phyloP scores from a whole-genome alignment of 768 basidiomycete species.

The Rhizopogon vinicolor region DNA sequence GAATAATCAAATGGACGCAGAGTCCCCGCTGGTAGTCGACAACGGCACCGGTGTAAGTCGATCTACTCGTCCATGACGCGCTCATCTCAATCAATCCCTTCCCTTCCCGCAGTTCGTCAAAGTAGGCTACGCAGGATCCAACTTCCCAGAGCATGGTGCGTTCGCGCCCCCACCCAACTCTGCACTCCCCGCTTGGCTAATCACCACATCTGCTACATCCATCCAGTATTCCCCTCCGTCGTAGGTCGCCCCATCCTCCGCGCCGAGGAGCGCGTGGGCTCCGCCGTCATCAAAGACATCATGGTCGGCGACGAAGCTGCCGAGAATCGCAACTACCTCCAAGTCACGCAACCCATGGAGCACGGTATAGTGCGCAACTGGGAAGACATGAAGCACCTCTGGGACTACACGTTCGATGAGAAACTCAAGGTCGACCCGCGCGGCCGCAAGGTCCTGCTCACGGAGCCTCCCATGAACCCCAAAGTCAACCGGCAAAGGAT shows the following conservation, averaged over 20 bases:
- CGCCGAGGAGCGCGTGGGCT: conserved; percentile 91
- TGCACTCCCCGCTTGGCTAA: not conserved
- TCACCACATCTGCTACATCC: not conserved
- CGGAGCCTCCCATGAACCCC: conserved; percentile 99
- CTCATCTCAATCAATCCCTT: not conserved
- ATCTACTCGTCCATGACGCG: conserved; percentile 2
- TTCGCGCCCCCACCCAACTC: not conserved
- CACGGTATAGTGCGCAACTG: conserved; percentile 99
- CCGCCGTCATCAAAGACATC: conserved; percentile 88
- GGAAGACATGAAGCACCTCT: conserved; percentile 98
- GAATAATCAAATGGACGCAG: conserved; percentile 20
- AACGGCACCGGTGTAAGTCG: conserved; percentile 81
- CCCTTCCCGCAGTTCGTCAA: conserved; percentile 75
- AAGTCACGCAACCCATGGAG: conserved; percentile 98
- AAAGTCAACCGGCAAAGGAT: conserved; percentile 88
- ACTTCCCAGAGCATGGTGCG: conserved; percentile 92
- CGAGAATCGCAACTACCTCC: conserved; percentile 89
- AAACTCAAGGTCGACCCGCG: conserved; percentile 86
- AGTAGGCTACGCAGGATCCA: conserved; percentile 87
- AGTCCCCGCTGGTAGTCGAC: conserved; percentile 70
- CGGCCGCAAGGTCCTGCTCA: conserved; percentile 87
- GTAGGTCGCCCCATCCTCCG: conserved; percentile 96
- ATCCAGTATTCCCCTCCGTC: conserved; percentile 84
- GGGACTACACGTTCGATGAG: conserved; percentile 98
- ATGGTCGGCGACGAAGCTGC: conserved; percentile 99